These are phyloP conservation scores for Raphidocelis subcapitata DNA, from an alignment of 139 green algal species.

Conservation along the genomic window DNA sequence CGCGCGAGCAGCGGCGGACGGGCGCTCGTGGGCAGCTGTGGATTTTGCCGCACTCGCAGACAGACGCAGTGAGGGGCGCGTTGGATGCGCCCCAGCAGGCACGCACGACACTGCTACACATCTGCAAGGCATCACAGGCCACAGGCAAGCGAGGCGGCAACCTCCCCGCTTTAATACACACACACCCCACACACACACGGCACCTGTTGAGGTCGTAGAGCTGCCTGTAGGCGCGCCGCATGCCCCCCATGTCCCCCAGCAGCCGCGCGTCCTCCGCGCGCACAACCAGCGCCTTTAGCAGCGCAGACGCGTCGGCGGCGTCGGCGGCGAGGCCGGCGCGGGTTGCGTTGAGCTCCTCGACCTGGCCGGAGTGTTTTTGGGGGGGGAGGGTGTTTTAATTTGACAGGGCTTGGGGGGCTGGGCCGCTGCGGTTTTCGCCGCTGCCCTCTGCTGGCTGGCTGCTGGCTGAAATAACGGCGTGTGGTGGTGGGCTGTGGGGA, in stretches of 20 bases:
- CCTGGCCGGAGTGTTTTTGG: too few relatives aligned
- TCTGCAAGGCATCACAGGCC: background rate
- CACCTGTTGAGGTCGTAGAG: constrained; percentile 68
- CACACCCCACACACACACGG: background rate
- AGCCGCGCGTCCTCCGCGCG: constrained; percentile 71
- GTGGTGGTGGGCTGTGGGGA: too few relatives aligned
- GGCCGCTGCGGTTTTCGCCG: too few relatives aligned
- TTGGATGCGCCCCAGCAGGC: background rate
- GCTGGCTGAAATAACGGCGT: too few relatives aligned
- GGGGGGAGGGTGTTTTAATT: too few relatives aligned
- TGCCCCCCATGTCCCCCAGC: constrained; percentile 57
- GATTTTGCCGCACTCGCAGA: background rate
- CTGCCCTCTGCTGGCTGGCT: too few relatives aligned
- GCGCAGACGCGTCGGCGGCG: too few relatives aligned
- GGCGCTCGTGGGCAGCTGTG: background rate
- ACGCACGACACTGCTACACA: background rate
- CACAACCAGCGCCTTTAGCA: constrained; percentile 24
- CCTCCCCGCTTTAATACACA: background rate
- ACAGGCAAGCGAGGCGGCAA: background rate
- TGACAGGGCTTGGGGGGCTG: too few relatives aligned
- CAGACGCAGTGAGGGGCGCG: background rate
- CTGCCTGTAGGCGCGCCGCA: constrained; percentile 37
- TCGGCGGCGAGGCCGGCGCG: too few relatives aligned
- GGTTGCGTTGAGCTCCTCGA: too few relatives aligned
- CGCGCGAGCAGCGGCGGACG: background rate